Percentiles rank a stretch among this genome's conserved stretches.
These are phyloP conservation scores for Hypholoma fasciculare DNA, from an alignment of 768 basidiomycete species.

Conservation along the genomic window DNA sequence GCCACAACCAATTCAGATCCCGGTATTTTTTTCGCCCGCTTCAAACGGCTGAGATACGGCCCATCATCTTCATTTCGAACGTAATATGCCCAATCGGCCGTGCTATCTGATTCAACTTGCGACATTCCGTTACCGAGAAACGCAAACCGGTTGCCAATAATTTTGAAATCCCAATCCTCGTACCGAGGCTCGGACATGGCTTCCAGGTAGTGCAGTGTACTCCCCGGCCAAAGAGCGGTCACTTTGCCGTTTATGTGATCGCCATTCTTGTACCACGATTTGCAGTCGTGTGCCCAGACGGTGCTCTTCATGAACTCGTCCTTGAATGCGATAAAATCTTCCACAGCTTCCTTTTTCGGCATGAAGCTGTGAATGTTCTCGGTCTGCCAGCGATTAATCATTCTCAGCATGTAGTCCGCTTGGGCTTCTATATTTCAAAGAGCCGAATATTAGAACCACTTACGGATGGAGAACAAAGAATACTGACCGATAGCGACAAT, in stretches of 20 bases:
- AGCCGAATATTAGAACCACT: not conserved
- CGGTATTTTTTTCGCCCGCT: too few relatives aligned
- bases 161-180: slow-evolving; percentile 30
- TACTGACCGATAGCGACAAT: slow-evolving; percentile 23
- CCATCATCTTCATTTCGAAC: slow-evolving; percentile 20
- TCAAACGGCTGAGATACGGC: too few relatives aligned
- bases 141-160: slow-evolving; percentile 28
- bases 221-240: slow-evolving; percentile 30
- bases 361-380: slow-evolving; percentile 32
- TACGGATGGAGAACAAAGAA: not conserved
- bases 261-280: slow-evolving; percentile 30
- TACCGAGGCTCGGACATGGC: slow-evolving; percentile 26
- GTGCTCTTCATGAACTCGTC: slow-evolving; percentile 29
- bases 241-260: slow-evolving; percentile 22
- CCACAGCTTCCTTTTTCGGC: slow-evolving; percentile 28
- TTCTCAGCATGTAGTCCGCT: slow-evolving; percentile 28
- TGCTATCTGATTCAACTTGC: slow-evolving; percentile 27
- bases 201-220: slow-evolving; percentile 30
- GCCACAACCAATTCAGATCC: too few relatives aligned
- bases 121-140: slow-evolving; percentile 30
- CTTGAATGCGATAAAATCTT: slow-evolving; percentile 29
- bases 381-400: slow-evolving; percentile 28
- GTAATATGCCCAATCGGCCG: slow-evolving; percentile 29
- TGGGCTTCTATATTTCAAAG: slow-evolving; percentile 22
- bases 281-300: slow-evolving; percentile 27